Conservation (phyloP, 768 basidiomycete genomes). For the Termitomyces sp. region DNA sequence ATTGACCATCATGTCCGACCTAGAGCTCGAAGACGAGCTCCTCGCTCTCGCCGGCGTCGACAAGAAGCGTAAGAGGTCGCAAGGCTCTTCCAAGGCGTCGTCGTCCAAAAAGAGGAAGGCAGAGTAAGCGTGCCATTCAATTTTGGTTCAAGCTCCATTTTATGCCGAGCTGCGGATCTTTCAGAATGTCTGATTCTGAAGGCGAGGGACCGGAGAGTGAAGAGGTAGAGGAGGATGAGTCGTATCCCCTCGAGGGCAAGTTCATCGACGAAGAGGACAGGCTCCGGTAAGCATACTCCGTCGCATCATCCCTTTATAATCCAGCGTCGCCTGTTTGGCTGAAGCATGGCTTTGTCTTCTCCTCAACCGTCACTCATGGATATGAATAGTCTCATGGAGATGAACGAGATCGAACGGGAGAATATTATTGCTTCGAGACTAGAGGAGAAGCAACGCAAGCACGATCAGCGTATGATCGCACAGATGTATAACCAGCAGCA, state of each 20-base stretch:
- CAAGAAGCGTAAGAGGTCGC: slow-evolving; percentile 59
- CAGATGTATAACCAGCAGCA: slow-evolving; percentile 65
- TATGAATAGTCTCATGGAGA: slow-evolving; percentile 56
- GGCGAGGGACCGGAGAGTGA: slow-evolving; percentile 62
- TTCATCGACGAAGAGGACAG: slow-evolving; percentile 84
- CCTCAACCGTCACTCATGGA: slow-evolving; percentile 11
- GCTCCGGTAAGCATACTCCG: slow-evolving; percentile 54
- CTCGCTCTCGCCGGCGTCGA: slow-evolving; percentile 76
- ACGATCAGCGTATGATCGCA: slow-evolving; percentile 67
- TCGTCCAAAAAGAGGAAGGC: slow-evolving; percentile 64
- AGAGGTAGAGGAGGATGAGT: slow-evolving; percentile 49
- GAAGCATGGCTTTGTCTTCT: slow-evolving; percentile 18
- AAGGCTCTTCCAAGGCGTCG: slow-evolving; percentile 35
- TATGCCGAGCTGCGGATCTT: slow-evolving; percentile 12
- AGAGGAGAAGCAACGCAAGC: slow-evolving; percentile 74
- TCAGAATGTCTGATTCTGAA: slow-evolving; percentile 43
- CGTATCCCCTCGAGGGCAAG: slow-evolving; percentile 89
- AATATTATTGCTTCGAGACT: slow-evolving; percentile 74
- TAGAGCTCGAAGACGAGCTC: slow-evolving; percentile 64
- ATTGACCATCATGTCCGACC: slow-evolving; percentile 37
- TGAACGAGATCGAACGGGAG: slow-evolving; percentile 90
- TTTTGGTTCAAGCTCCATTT: slow-evolving; percentile 10
- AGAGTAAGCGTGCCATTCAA: slow-evolving; percentile 46
- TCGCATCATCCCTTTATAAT: slow-evolving; percentile 18
- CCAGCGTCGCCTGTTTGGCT: slow-evolving; percentile 19